Conservation (phyloP, 2,329 filamentous ascomycete genomes). For the Leptographium flavum region DNA sequence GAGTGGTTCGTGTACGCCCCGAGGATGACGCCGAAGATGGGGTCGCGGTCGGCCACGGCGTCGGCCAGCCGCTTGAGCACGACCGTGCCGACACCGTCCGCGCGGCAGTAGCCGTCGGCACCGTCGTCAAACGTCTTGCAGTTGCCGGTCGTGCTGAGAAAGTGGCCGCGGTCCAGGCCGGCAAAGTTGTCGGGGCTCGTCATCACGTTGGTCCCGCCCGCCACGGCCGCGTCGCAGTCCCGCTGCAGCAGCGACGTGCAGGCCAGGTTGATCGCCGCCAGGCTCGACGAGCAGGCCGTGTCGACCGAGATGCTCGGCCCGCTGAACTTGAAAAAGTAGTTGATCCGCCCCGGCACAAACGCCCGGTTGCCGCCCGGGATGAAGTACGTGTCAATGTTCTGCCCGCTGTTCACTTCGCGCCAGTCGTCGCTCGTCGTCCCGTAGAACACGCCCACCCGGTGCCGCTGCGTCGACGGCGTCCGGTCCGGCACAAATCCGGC, state of each 20-base stretch:
- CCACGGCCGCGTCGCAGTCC: conserved; percentile 68
- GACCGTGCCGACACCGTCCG: conserved; percentile 27
- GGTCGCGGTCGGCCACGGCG: conserved; percentile 29
- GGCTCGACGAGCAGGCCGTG: conserved; percentile 63
- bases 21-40: conserved; percentile 42
- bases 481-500: conserved; percentile 60
- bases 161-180: conserved; percentile 60
- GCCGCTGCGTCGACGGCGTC: conserved; percentile 51
- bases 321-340: conserved; percentile 63
- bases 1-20: conserved; percentile 50
- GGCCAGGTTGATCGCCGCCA: conserved; percentile 57
- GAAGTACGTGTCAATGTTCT: conserved; percentile 48
- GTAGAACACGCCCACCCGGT: conserved; percentile 56
- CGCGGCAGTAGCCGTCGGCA: conserved; percentile 53
- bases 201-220: conserved; percentile 64
- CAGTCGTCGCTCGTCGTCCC: conserved; percentile 63
- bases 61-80: conserved; percentile 32
- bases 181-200: conserved; percentile 69
- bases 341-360: conserved; percentile 41
- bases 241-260: conserved; percentile 59
- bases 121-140: conserved; percentile 30
- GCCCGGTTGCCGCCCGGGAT: conserved; percentile 27
- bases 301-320: conserved; percentile 59
- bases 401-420: conserved; percentile 56
- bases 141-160: conserved; percentile 59